These are phyloP conservation scores for Mycena crocata DNA, from an alignment of 768 basidiomycete species.

Conservation along the genomic window DNA sequence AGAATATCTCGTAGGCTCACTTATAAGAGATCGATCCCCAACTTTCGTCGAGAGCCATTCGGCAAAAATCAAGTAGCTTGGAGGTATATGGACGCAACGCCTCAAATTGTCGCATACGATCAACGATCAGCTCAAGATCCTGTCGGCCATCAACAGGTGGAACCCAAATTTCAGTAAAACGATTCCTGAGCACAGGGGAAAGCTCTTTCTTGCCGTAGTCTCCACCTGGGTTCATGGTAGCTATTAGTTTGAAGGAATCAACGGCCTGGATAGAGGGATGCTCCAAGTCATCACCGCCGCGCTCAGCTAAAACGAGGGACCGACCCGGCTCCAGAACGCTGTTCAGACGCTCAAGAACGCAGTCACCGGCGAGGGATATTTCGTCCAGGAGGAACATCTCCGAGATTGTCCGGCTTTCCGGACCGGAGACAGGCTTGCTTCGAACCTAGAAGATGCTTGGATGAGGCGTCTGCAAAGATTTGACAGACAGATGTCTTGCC, in stretches of 20 bases:
- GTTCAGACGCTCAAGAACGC: constrained; percentile 95
- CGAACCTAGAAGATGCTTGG: constrained; percentile 73
- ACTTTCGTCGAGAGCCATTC: constrained; percentile 79
- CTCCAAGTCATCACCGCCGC: constrained; percentile 80
- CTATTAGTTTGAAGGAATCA: constrained; percentile 85
- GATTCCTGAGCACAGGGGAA: constrained; percentile 94
- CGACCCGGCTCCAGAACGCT: constrained; percentile 95
- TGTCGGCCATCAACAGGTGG: constrained; percentile 78
- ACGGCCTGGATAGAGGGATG: constrained; percentile 75
- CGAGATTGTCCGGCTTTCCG: constrained; percentile 88
- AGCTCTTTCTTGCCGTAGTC: constrained; percentile 99
- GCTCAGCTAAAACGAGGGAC: constrained; percentile 92
- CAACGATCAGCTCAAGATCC: constrained; percentile 85
- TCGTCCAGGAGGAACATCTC: constrained; percentile 94
- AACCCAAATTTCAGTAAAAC: constrained; percentile 99
- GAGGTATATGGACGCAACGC: constrained; percentile 66
- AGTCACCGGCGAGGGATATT: constrained; percentile 97
- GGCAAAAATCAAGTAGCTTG: constrained; percentile 78
- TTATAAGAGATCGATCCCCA: constrained; percentile 73
- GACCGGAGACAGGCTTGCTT: constrained; percentile 98
- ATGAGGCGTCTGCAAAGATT: constrained; percentile 76
- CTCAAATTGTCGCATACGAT: constrained; percentile 71
- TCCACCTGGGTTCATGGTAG: constrained; percentile 99
- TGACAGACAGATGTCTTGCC: constrained; percentile 99
- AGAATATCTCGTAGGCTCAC: constrained; percentile 90